Evolutionary conservation across 768 basidiomycete genomes (phyloP), one percentile per base, ranked within the genome.

Genomic region (Suillus bovinus): DNA sequence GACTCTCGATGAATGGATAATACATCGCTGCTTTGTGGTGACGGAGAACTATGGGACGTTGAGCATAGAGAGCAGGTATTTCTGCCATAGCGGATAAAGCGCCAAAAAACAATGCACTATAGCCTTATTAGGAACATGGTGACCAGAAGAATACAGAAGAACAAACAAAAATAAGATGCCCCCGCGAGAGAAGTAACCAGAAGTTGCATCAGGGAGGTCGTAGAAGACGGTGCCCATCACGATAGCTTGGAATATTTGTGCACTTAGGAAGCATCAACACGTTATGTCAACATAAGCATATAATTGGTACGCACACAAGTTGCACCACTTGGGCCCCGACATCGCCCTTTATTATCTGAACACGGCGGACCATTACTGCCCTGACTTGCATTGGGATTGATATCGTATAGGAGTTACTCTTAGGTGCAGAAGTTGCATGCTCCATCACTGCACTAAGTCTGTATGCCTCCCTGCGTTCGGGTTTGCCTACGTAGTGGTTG

Each of bases 81-180:
- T 84, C 82, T 33, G 89, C 79, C 84, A 89, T 84, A 16, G 82
- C 77, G 3, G 81, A 78, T 27, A 91, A 70, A 0, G 84, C 86
- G 4, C 83, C 76, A 64, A 89, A 85, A 16, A 90, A 79, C 5
- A 88, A 71, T 2, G 87, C 72, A 59, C 87, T 88, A 55, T 1
- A 24, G 41, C 31, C 17, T 0, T 14, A 29, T 36, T 20, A 53
- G 67, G 34, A 69, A 16, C 36, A 24, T 72, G 24, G 47, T 6
- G 59, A 58, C 55, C 29, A 31, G 47, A 4, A 44, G 4, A 17
- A 0, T 27, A 14, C 41, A 1, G 22, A 41, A 6, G 42, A n/a
- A 78, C 84, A 36, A 66, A 88, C 83, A 94, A 91, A 82, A 93
- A 93, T 16, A 94, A 78, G 38, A 90, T 81, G 70, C 92, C 92